Evolutionary conservation across 2,329 filamentous ascomycete species (phyloP).

Genomic region (Hymenoscyphus occultus): DNA sequence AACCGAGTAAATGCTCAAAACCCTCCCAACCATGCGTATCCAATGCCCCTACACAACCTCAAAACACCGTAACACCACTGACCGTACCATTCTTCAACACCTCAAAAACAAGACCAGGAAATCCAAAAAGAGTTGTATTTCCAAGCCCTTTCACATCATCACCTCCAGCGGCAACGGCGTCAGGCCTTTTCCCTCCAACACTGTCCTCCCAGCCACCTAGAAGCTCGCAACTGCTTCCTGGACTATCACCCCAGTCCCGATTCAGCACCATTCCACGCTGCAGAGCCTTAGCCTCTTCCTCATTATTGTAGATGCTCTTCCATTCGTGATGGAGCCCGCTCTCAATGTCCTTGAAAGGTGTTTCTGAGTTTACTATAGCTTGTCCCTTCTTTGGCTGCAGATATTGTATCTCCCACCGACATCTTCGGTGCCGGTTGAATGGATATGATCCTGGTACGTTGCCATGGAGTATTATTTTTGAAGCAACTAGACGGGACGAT

Average conservation of each 20-base stretch:
- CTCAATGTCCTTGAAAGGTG: slow-evolving; percentile 71
- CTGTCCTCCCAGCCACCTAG: slow-evolving; percentile 84
- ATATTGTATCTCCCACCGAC: slow-evolving; percentile 76
- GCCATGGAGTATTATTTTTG: slow-evolving; percentile 88
- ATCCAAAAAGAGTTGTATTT: slow-evolving; percentile 86
- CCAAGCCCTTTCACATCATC: slow-evolving; percentile 56
- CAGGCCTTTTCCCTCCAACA: slow-evolving; percentile 41
- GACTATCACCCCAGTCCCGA: slow-evolving; percentile 86
- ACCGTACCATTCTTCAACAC: slow-evolving; percentile 90
- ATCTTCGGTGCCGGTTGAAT: slow-evolving; percentile 90
- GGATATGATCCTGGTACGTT: slow-evolving; percentile 95
- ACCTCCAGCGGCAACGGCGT: slow-evolving; percentile 43
- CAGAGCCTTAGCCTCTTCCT: slow-evolving; percentile 48
- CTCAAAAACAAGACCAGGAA: slow-evolving; percentile 92
- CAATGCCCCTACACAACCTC: slow-evolving; percentile 13
- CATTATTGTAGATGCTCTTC: slow-evolving; percentile 61
- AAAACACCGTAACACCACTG: slow-evolving; percentile 87
- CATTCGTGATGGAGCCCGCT: slow-evolving; percentile 65
- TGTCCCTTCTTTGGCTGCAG: slow-evolving; percentile 44
- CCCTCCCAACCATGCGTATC: slow-evolving; percentile 10
- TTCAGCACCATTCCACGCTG: slow-evolving; percentile 84
- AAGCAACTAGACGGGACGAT: slow-evolving; percentile 72
- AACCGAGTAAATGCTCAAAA: slow-evolving; percentile 7
- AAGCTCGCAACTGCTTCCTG: slow-evolving; percentile 79
- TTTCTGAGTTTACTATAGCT: slow-evolving; percentile 53